These are phyloP conservation scores for Pseudoturritis turrita DNA, from an alignment of 345 rosid genomes.

Conservation along the genomic window DNA sequence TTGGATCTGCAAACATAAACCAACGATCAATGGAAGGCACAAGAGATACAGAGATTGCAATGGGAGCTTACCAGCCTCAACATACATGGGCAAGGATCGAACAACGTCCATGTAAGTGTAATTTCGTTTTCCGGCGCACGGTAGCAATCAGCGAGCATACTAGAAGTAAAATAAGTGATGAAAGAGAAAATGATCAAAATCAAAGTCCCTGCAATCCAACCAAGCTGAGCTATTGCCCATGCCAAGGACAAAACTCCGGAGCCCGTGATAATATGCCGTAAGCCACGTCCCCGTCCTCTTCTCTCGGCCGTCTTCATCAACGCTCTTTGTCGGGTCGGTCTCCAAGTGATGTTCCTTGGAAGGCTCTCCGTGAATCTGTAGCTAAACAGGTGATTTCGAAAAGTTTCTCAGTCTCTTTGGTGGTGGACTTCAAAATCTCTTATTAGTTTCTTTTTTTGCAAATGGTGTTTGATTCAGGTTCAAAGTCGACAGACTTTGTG, in stretches of 20 bases:
- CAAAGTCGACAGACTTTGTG: too few relatives aligned
- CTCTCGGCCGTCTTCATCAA: slow-evolving; percentile 29
- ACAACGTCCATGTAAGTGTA: slow-evolving; percentile 94
- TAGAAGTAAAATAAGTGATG: slow-evolving; percentile 71
- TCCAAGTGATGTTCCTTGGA: slow-evolving; percentile 33
- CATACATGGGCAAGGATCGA: slow-evolving; percentile 78
- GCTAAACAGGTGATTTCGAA: slow-evolving; percentile 61
- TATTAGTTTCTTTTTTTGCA: too few relatives aligned
- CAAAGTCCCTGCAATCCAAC: slow-evolving; percentile 70
- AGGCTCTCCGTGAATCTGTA: slow-evolving; percentile 39
- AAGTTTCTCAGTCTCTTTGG: not conserved
- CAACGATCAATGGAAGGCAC: slow-evolving; percentile 98
- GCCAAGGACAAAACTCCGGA: slow-evolving; percentile 87
- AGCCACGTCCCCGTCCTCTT: slow-evolving; percentile 71
- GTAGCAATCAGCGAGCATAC: slow-evolving; percentile 80
- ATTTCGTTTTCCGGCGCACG: slow-evolving; percentile 84
- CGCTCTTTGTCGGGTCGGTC: slow-evolving; percentile 24
- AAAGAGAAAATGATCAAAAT: slow-evolving; percentile 61
- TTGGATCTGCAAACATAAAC: slow-evolving; percentile 97
- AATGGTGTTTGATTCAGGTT: too few relatives aligned
- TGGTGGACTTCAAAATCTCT: not conserved
- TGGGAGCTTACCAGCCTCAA: slow-evolving; percentile 97
- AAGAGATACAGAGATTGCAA: slow-evolving; percentile 94
- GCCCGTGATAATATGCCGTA: slow-evolving; percentile 89
- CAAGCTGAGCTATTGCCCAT: slow-evolving; percentile 91